A percentile compares a stretch with the other conserved stretches of the same genome.
These are phyloP conservation scores for Trichoderma koningiopsis DNA, from an alignment of 2,329 filamentous ascomycete genomes.

Conservation along the genomic window DNA sequence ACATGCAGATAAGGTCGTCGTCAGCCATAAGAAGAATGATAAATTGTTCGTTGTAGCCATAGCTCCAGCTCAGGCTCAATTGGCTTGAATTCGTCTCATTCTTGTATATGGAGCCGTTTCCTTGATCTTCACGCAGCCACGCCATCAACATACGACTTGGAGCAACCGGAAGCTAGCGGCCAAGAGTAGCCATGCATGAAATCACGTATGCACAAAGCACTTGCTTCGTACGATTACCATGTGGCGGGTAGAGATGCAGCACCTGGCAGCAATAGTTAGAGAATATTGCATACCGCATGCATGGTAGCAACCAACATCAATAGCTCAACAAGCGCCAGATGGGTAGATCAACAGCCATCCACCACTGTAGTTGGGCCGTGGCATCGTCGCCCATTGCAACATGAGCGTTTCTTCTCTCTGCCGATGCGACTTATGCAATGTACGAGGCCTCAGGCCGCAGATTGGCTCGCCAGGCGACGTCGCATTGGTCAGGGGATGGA, in stretches of 20 bases:
- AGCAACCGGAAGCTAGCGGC: background rate
- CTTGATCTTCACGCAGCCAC: background rate
- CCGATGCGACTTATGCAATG: background rate
- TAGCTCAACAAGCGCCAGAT: constrained; percentile 5
- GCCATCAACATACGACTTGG: background rate
- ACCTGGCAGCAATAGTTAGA: background rate
- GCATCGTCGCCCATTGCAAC: background rate
- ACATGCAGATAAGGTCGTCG: background rate
- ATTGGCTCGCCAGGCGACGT: background rate
- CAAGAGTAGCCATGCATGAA: background rate
- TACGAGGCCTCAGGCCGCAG: background rate
- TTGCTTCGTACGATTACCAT: constrained; percentile 13
- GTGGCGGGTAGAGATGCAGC: background rate
- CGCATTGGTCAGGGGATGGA: constrained; percentile 6
- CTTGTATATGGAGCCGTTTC: background rate
- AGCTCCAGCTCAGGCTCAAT: background rate
- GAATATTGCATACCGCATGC: background rate
- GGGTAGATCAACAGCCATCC: background rate
- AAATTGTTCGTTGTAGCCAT: background rate
- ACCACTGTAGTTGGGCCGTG: background rate
- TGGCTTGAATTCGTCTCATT: no score
- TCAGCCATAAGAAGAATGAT: background rate
- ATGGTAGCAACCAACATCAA: background rate
- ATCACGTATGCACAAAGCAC: background rate
- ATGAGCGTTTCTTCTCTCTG: background rate